Conservation (phyloP, 805 yeast genomes). For the Clavispora fructus region DNA sequence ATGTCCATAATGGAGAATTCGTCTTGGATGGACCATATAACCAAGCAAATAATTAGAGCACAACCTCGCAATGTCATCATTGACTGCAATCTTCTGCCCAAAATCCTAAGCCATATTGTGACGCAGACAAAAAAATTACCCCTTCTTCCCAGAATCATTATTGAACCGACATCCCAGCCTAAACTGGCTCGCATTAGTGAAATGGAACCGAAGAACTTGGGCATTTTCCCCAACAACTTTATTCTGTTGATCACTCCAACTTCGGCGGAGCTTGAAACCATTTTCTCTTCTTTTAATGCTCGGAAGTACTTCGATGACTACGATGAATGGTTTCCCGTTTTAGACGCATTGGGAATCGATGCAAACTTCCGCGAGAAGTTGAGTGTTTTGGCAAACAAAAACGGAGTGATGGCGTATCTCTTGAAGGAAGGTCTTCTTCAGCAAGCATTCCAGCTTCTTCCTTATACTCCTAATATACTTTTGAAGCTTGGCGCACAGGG, state of each 20-base stretch:
- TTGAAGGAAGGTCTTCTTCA: slow-evolving; percentile 49
- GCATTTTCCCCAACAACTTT: slow-evolving; percentile 44
- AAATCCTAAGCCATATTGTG: slow-evolving; percentile 25
- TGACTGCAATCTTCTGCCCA: slow-evolving; percentile 62
- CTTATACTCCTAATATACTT: slow-evolving; percentile 61
- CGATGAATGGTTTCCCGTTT: slow-evolving; percentile 68
- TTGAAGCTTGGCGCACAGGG: slow-evolving; percentile 69
- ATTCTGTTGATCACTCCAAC: slow-evolving; percentile 65
- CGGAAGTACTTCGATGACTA: slow-evolving; percentile 42
- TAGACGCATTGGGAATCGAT: slow-evolving; percentile 55
- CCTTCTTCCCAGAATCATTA: slow-evolving; percentile 32
- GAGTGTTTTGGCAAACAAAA: slow-evolving; percentile 22
- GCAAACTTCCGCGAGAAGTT: slow-evolving; percentile 42
- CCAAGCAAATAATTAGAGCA: slow-evolving; percentile 8
- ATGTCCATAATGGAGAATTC: slow-evolving; percentile 62
- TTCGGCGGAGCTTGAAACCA: slow-evolving; percentile 48
- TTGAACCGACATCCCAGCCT: slow-evolving; percentile 75
- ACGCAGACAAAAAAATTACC: slow-evolving; percentile 1
- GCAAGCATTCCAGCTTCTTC: slow-evolving; percentile 66
- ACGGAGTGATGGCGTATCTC: slow-evolving; percentile 19
- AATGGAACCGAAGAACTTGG: slow-evolving; percentile 21
- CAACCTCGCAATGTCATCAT: slow-evolving; percentile 49
- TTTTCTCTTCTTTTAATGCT: slow-evolving; percentile 46
- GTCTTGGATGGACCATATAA: slow-evolving; percentile 39
- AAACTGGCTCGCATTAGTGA: slow-evolving; percentile 51